Base-by-base conservation (phyloP, 768 basidiomycete species). In the Agrocybe pediades region DNA sequence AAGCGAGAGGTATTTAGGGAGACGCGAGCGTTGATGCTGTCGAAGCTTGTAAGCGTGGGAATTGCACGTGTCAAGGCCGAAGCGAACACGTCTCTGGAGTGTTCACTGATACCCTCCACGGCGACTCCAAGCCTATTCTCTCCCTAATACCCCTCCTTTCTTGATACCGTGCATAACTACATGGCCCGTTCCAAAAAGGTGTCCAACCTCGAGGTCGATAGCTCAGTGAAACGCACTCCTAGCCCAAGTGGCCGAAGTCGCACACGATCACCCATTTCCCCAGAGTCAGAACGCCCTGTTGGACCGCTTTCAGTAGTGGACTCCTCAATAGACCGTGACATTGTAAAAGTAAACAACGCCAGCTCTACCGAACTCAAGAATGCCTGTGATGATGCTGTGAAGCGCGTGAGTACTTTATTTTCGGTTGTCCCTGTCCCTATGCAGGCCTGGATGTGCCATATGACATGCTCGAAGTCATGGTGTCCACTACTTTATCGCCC, bases 361-460 rank as follows among this genome's bases (percentile, higher is more conserved):
- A 85, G 72, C 62, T 51, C 72, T 30, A 79, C 77, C 16, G 85
- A 87, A 58, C 75, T 87, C 59, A 86, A 86, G 69, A 84, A 86
- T 61, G 80, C 85, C 16, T 86, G 84, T 56, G 95, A 98, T 70
- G 95, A 98, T 73, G 87, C 88, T 41, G 74, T 98, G 53, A 93
- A 92, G 71, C 87, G 91, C 64, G 95, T 96, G 66, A 52, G 76
- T 74, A n/a, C n/a, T 36, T 45, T 42, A 29, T 43, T 54, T 55
- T 25, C 36, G n/a, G 30, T 39, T 44, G 9, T 27, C 21, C 56
- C 41, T 20, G 41, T 19, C 46, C 4, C 41, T 25, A 11, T 20
- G 27, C 52, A 20, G 19, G 3, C 29, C 26, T 27, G 33, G 26
- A 21, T 27, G 17, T 49, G 8, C 41, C 27, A 40, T 46, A 42